A percentile compares a stretch with the other conserved stretches of the same genome.
Conservation (phyloP, 2,329 filamentous ascomycete species). For the Aspergillus melleus region DNA sequence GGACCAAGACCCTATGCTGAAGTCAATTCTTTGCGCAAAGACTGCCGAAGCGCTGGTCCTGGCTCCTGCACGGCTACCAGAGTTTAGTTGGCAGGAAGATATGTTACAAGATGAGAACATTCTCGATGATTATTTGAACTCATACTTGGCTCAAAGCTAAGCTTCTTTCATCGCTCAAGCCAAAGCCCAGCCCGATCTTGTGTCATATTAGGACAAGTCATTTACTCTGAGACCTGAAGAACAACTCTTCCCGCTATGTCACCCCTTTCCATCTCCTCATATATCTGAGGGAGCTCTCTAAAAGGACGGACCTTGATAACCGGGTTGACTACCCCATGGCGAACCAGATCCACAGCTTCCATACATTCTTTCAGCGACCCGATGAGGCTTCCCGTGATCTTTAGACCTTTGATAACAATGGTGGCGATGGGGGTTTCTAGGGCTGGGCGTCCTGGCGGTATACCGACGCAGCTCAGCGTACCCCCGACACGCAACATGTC, state of each 20-base stretch:
- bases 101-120: not conserved
- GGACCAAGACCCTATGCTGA: constrained; percentile 25
- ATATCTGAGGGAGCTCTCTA: constrained; percentile 43
- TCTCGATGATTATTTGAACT: constrained; percentile 3
- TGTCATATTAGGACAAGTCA: not conserved
- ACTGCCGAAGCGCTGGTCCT: constrained; percentile 29
- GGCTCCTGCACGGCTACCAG: constrained; percentile 22
- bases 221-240: constrained; percentile 37
- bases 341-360: constrained; percentile 47
- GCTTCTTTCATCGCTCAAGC: too few species aligned
- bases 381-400: constrained; percentile 46
- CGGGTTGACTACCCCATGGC: constrained; percentile 44
- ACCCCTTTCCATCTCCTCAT: constrained; percentile 47
- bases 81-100: not conserved
- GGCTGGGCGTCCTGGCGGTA: constrained; percentile 40
- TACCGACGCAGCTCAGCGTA: constrained; percentile 46
- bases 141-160: not conserved
- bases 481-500: constrained; percentile 48
- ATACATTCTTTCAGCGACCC: constrained; percentile 48
- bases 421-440: constrained; percentile 44
- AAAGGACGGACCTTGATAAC: constrained; percentile 44
- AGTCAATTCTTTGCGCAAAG: constrained; percentile 29
- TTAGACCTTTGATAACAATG: constrained; percentile 49
- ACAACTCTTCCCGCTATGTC: constrained; percentile 47
- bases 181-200: not conserved